Base-by-base conservation (phyloP, 2,329 filamentous ascomycete species). In the Thermomyces lanuginosus region DNA sequence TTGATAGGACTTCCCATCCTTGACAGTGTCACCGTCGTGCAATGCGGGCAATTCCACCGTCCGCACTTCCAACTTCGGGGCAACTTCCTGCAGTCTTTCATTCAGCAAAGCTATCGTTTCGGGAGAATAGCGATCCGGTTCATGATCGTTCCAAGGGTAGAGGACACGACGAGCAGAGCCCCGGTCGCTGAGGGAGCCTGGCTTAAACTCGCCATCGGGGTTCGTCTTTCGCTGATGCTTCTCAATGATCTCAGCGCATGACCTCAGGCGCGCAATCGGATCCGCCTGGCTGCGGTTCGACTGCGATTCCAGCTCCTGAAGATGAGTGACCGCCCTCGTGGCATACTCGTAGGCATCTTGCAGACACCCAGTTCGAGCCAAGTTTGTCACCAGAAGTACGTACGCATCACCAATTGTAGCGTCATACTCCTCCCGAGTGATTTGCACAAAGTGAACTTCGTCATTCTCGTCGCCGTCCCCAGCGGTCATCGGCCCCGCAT, bases 21-120 rank as follows among this genome's bases (percentile, higher is more conserved):
- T 34, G 14, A 37, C 40, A 9, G 39, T 40, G 8, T 16, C 3
- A 4, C 22, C 26, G 4, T 22, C 61, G 7, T 73, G 58, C 13
- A 95, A 56, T 1, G 79, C 60, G 1, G 86, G 89, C 4, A 98
- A 57, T 16, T 75, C 66, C 0, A 82, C 72, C 3, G 76, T 74
- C 31, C 71, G 68, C 16, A 92, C 78, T 36, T 80, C 78, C 34
- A 86, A 79, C 43, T 82, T 86, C 1, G 82, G 77, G 1, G 83
- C 82, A 29, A 82, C 72, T 2, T 56, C 51, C 14, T 61, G 55
- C 38, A 93, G 63, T 37, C 76, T 62, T 12, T 59, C 51, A 44
- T 95, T 95, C 22, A 95, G 58, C 26, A 75, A 64, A 0, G 64
- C 53, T 13, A 95, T 56, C 5, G 55, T 61, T 22, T 63, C 58